Conservation (phyloP, 2,329 filamentous ascomycete species). For the Fusarium piperis region DNA sequence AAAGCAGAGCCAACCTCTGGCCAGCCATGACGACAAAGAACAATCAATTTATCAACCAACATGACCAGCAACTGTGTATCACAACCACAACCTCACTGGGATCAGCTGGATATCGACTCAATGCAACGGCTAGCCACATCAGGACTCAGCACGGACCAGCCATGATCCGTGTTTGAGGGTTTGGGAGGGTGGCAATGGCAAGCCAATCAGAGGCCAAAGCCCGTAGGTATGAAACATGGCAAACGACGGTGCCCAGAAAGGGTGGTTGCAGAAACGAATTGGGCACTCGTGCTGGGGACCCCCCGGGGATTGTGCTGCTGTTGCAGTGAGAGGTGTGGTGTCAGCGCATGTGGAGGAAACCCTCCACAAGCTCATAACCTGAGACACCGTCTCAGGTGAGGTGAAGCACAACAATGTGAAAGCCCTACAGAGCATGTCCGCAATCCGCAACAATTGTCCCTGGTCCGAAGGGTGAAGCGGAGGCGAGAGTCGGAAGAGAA, state of each 20-base stretch:
- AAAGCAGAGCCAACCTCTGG: not conserved
- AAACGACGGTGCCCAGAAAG: slow-evolving; percentile 37
- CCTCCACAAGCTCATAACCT: slow-evolving; percentile 42
- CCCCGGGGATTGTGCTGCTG: slow-evolving; percentile 5
- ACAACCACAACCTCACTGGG: not conserved
- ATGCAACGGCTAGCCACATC: slow-evolving; percentile 26
- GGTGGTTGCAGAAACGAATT: slow-evolving; percentile 30
- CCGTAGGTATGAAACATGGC: slow-evolving; percentile 32
- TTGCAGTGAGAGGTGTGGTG: slow-evolving; percentile 30
- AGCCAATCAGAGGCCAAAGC: slow-evolving; percentile 21
- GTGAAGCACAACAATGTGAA: slow-evolving; percentile 29
- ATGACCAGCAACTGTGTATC: not conserved
- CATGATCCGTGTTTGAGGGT: slow-evolving; percentile 30
- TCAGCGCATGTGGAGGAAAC: slow-evolving; percentile 35
- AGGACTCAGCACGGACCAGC: slow-evolving; percentile 19
- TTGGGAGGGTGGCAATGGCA: not conserved
- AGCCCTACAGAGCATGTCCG: not conserved
- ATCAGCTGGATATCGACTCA: not conserved
- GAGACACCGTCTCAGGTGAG: slow-evolving; percentile 51
- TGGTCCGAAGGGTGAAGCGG: slow-evolving; percentile 3
- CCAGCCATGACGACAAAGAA: not conserved
- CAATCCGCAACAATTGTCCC: not conserved
- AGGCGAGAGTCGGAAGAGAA: slow-evolving; percentile 9
- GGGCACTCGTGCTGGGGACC: slow-evolving; percentile 11
- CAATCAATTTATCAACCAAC: not conserved